Percentiles rank a stretch among this genome's conserved stretches.
Evolutionary conservation across 169 alveolate genomes (phyloP).

Genomic region (Babesia sp.): DNA sequence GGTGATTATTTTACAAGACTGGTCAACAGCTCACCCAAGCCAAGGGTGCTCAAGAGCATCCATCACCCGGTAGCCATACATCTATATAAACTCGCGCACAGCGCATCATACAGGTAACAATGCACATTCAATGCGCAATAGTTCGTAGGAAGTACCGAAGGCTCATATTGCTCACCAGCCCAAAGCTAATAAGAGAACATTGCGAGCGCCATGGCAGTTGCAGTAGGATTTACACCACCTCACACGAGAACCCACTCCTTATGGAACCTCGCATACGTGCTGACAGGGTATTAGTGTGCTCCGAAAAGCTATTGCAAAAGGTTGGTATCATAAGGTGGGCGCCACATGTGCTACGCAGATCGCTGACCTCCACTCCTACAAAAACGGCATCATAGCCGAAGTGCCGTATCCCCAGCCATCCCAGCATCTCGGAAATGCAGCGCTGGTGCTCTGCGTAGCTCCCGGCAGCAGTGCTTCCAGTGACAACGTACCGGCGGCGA

Average conservation of each 20-base stretch:
- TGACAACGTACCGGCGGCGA: conserved; percentile 22
- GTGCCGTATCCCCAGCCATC: conserved; percentile 64
- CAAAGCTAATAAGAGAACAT: conserved; percentile 60
- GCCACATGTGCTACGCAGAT: background rate
- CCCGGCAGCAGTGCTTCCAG: conserved; percentile 28
- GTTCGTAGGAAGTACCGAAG: conserved; percentile 53
- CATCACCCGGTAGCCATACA: conserved; percentile 65
- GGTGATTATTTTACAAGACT: conserved; percentile 59
- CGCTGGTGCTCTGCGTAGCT: conserved; percentile 58
- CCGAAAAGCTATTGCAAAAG: conserved; percentile 54
- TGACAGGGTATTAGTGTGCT: conserved; percentile 49
- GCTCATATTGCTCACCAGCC: conserved; percentile 54
- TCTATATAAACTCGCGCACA: conserved; percentile 52
- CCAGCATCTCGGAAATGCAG: conserved; percentile 43
- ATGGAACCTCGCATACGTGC: conserved; percentile 44
- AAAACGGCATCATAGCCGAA: conserved; percentile 63
- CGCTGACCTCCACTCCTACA: conserved; percentile 49
- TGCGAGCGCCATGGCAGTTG: conserved; percentile 60
- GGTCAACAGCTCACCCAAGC: conserved; percentile 68
- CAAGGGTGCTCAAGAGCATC: conserved; percentile 45
- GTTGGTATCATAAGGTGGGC: background rate
- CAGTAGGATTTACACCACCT: conserved; percentile 62
- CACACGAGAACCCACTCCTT: conserved; percentile 47
- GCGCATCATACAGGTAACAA: conserved; percentile 57
- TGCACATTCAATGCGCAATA: background rate